Conservation (phyloP, 1,139 yeast genomes). For the Zhuliangozyma blackwelliae region DNA sequence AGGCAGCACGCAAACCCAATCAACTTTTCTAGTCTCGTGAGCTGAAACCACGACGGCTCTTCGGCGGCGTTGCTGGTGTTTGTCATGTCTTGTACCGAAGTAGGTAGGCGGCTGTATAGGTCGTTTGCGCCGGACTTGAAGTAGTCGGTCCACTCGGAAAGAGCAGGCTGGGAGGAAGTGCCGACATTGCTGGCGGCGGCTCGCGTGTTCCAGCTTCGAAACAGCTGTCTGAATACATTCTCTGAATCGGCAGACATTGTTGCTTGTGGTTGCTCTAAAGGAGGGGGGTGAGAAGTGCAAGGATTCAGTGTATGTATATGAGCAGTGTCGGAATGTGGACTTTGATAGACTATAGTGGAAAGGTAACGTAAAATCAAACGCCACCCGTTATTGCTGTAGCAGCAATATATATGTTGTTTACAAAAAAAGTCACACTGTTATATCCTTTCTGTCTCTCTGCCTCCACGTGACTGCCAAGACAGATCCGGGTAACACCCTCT, state of each 20-base stretch:
- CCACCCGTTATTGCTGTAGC: too few species aligned
- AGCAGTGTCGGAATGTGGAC: too few species aligned
- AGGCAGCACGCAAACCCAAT: constrained; percentile 76
- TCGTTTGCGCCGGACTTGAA: constrained; percentile 40
- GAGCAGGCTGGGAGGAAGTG: constrained; percentile 20
- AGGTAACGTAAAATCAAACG: too few species aligned
- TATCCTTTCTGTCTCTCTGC: too few species aligned
- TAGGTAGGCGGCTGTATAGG: constrained; percentile 38
- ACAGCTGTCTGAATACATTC: constrained; percentile 39
- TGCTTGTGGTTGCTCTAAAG: too few species aligned
- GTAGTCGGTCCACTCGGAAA: constrained; percentile 46
- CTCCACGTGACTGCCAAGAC: too few species aligned
- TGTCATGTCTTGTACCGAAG: constrained; percentile 15
- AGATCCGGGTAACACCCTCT: background rate
- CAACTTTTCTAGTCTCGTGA: constrained; percentile 76
- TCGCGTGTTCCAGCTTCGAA: constrained; percentile 35
- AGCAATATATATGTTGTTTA: too few species aligned
- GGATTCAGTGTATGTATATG: too few species aligned
- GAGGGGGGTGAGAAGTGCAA: too few species aligned
- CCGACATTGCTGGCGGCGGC: constrained; percentile 8
- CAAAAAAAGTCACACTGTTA: too few species aligned
- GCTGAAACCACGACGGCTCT: constrained; percentile 52
- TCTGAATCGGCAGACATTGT: constrained; percentile 35
- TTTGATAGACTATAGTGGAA: too few species aligned
- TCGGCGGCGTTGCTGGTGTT: constrained; percentile 12